phyloP scores from a whole-genome alignment of 2,329 filamentous ascomycete species.

The Neofusicoccum cordaticola region DNA sequence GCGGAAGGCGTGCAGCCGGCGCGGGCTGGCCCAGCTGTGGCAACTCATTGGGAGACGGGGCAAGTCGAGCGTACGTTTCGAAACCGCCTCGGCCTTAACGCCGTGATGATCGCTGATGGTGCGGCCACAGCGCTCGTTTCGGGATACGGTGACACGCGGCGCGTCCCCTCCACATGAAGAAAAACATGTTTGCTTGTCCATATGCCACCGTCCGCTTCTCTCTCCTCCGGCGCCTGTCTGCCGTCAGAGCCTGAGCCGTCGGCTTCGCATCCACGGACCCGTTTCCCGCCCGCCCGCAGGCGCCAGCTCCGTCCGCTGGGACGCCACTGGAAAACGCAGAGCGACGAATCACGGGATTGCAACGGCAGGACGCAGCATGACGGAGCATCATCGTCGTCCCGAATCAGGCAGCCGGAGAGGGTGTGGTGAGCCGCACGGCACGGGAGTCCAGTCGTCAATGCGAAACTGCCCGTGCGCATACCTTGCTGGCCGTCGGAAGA shows the following conservation, averaged over 20 bases:
- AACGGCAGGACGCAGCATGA: no score
- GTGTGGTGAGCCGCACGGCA: no score
- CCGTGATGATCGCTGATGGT: neutral
- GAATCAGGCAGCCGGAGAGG: no score
- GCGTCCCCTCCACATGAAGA: no score
- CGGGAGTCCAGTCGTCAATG: no score
- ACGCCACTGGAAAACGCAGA: neutral
- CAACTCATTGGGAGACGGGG: neutral
- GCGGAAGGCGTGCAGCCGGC: neutral
- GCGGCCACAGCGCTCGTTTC: neutral
- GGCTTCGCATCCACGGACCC: neutral
- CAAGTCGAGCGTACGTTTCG: neutral
- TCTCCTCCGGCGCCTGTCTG: neutral
- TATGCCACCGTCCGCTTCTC: neutral
- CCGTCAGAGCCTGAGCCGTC: neutral
- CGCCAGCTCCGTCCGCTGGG: neutral
- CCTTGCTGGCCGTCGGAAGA: neutral
- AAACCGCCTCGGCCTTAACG: conserved; percentile 1
- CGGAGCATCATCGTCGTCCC: no score
- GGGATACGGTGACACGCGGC: neutral
- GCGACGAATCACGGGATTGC: no score
- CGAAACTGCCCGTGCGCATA: no score
- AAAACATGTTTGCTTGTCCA: neutral
- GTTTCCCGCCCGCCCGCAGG: neutral
- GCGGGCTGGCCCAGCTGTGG: neutral